Percentiles rank a stretch among this genome's conserved stretches.
Evolutionary conservation across 1,139 yeast genomes (phyloP).

Genomic region (Debaryomyces sp.): DNA sequence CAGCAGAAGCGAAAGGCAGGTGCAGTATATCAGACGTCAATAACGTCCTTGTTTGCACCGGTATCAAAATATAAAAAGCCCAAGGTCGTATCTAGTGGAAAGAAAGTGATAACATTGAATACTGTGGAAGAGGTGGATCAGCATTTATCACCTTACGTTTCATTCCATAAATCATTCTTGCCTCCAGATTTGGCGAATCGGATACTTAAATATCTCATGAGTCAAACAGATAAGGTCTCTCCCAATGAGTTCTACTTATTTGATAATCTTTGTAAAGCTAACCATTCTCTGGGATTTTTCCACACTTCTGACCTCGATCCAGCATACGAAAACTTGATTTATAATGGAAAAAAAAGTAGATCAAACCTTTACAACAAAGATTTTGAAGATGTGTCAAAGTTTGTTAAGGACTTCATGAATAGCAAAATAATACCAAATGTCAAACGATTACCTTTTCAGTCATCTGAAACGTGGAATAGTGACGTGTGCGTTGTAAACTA

Average conservation of each 20-base stretch:
- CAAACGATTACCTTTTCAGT: conserved; percentile 27
- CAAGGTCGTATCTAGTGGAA: neutral
- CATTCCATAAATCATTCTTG: conserved; percentile 53
- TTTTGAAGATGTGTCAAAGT: conserved; percentile 40
- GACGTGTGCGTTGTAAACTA: conserved; percentile 58
- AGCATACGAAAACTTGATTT: conserved; percentile 24
- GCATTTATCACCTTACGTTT: conserved; percentile 46
- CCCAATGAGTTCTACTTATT: conserved; percentile 56
- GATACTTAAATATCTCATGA: conserved; percentile 42
- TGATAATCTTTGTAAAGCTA: conserved; percentile 59
- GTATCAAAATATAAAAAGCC: conserved; percentile 15
- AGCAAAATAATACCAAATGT: conserved; percentile 30
- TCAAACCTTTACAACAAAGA: conserved; percentile 36
- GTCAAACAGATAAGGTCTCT: conserved; percentile 40
- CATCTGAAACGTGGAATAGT: conserved; percentile 44
- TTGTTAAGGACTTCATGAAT: conserved; percentile 49
- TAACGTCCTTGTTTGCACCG: conserved; percentile 19
- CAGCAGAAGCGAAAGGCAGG: conserved; percentile 17
- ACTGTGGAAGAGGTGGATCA: conserved; percentile 43
- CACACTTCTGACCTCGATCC: conserved; percentile 18
- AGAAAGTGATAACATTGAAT: conserved; percentile 15
- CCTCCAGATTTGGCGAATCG: conserved; percentile 50
- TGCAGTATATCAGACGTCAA: conserved; percentile 23
- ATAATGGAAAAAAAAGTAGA: conserved; percentile 38
- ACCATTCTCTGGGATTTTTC: conserved; percentile 50